Base-by-base conservation (phyloP, 495 filamentous ascomycete species). In the Tuber borchii region DNA sequence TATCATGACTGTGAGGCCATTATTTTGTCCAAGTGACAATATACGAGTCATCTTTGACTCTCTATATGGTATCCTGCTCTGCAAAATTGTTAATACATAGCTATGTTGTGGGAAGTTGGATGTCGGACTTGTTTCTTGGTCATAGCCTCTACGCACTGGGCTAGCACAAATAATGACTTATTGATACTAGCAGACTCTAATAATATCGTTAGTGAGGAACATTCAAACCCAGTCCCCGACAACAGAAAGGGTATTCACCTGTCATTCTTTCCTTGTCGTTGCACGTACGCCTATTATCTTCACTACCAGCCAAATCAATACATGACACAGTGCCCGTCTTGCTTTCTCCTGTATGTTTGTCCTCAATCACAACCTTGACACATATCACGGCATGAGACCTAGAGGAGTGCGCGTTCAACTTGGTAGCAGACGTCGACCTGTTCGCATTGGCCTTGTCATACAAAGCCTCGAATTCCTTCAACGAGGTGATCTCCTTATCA, bases 11-110 rank as follows among this genome's bases (percentile, higher is more conserved):
- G 94, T 97, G 68, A 97, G 87, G 19, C 95, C 95, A 77, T 97
- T 94, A 83, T 98, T 98, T 84, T 99, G 95, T 0, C 95, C 95
- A 17, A 97, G 85, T 0, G 91, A 94, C 43, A 99, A 83, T 45
- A 99, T 97, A 48, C 95, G 88, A 6, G 95, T 99, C 95, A 98
- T 97, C 86, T 98, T 99, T 39, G 90, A 93, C 83, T 99, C 95
- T 73, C 94, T 89, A 82, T 96, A 97, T 0, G 95, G 95, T 76
- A 98, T 95, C 37, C 95, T 89, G 72, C 88, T 88, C 72, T 91
- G 89, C 1, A 17, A 34, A 65, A 71, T 79, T 89, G 87, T 31
- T 88, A 88, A 56, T 87, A 42, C 12, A 65, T 65, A 5, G 26
- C 14, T 34, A 8, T 34, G 34, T 17, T 34, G 26, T 17, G 26